Percentiles rank a stretch among this genome's conserved stretches.
phyloP scores from a whole-genome alignment of 2,329 filamentous ascomycete genomes.

The Fusarium azukiicola region DNA sequence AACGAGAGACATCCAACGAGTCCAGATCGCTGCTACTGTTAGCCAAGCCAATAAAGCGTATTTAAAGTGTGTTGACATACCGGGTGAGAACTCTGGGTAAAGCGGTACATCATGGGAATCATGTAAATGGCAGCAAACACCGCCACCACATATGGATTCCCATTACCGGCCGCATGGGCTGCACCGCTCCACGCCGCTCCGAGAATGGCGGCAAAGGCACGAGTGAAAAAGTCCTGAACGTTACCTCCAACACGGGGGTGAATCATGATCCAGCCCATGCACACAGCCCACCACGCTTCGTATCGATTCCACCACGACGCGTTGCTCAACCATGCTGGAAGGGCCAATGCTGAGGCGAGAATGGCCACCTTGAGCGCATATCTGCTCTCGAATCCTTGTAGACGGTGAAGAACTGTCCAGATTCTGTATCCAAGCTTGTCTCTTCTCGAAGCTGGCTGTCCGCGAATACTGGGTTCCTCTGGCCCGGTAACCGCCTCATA shows the following conservation, averaged over 20 bases:
- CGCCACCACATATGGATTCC: conserved; percentile 76
- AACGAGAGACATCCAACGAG: conserved; percentile 79
- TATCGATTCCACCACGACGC: conserved; percentile 76
- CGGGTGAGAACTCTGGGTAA: conserved; percentile 75
- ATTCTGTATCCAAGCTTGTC: conserved; percentile 68
- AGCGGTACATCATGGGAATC: conserved; percentile 80
- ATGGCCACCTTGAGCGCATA: conserved; percentile 78
- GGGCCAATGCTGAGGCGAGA: conserved; percentile 72
- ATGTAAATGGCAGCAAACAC: conserved; percentile 77
- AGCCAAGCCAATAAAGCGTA: conserved; percentile 23
- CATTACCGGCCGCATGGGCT: conserved; percentile 71
- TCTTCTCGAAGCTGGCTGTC: conserved; percentile 58
- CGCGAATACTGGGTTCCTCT: conserved; percentile 62
- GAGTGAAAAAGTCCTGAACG: conserved; percentile 76
- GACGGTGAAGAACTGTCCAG: conserved; percentile 72
- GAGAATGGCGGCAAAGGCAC: conserved; percentile 71
- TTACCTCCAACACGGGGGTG: conserved; percentile 76
- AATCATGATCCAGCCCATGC: conserved; percentile 77
- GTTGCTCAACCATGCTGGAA: conserved; percentile 74
- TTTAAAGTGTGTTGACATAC: conserved; percentile 55
- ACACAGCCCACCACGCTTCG: conserved; percentile 79
- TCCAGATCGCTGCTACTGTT: conserved; percentile 71
- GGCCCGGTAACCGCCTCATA: conserved; percentile 47
- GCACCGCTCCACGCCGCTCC: conserved; percentile 77
- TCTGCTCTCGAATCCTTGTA: conserved; percentile 78